phyloP scores from a whole-genome alignment of 768 basidiomycete species.

The Leucosporidium yakuticum region DNA sequence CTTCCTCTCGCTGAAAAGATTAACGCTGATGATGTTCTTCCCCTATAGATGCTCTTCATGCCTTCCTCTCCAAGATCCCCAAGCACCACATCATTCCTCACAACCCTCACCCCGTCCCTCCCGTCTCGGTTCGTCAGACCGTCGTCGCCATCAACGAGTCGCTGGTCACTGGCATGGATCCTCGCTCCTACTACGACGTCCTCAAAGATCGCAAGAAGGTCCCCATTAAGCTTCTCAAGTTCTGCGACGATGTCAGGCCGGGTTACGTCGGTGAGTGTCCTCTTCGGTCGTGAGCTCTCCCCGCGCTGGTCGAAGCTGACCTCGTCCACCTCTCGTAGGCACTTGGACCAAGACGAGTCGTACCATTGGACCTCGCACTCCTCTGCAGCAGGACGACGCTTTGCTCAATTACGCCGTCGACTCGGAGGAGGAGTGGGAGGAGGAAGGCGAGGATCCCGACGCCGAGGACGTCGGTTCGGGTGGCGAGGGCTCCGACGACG shows the following conservation, averaged over 20 bases:
- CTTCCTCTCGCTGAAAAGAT: not conserved
- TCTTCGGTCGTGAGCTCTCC: not conserved
- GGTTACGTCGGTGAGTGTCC: slow-evolving; percentile 67
- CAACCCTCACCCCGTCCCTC: slow-evolving; percentile 18
- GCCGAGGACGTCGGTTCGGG: slow-evolving; percentile 31
- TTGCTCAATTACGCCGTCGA: slow-evolving; percentile 85
- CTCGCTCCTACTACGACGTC: slow-evolving; percentile 55
- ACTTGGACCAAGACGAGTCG: slow-evolving; percentile 84
- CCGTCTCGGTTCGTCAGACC: slow-evolving; percentile 49
- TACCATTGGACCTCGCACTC: slow-evolving; percentile 71
- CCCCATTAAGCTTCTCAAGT: slow-evolving; percentile 76
- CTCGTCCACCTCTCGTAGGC: slow-evolving; percentile 38
- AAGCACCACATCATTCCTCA: slow-evolving; percentile 22
- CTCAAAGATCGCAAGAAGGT: slow-evolving; percentile 55
- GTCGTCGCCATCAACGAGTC: slow-evolving; percentile 67
- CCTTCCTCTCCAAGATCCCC: slow-evolving; percentile 26
- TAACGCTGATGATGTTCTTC: not conserved
- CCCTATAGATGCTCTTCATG: slow-evolving; percentile 11
- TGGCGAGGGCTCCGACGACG: slow-evolving; percentile 21
- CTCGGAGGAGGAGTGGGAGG: slow-evolving; percentile 93
- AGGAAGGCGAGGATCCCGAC: slow-evolving; percentile 53
- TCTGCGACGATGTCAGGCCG: slow-evolving; percentile 75
- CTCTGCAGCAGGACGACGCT: slow-evolving; percentile 69
- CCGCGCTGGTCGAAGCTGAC: too few species aligned
- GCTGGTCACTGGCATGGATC: slow-evolving; percentile 65